These are phyloP conservation scores for Termitomyces sp. DNA, from an alignment of 768 basidiomycete genomes.

Conservation along the genomic window DNA sequence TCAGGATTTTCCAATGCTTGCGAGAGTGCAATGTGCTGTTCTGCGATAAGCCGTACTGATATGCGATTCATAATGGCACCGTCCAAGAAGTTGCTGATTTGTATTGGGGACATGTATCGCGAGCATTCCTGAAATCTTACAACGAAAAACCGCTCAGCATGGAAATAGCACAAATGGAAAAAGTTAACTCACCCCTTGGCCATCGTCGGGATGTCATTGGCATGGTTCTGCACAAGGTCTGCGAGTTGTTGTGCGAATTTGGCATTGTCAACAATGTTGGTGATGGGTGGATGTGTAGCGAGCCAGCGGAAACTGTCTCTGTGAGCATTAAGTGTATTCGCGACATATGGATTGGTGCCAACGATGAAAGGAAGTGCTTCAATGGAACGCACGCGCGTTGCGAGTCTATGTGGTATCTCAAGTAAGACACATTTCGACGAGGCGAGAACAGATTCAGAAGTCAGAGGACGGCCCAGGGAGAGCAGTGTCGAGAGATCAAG, in stretches of 20 bases:
- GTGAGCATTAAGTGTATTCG: constrained; percentile 63
- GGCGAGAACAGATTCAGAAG: constrained; percentile 60
- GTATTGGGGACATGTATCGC: constrained; percentile 76
- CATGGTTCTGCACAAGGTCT: constrained; percentile 67
- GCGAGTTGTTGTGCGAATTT: constrained; percentile 65
- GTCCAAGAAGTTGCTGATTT: constrained; percentile 77
- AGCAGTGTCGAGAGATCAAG: constrained; percentile 70
- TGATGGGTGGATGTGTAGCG: constrained; percentile 61
- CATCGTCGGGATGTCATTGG: constrained; percentile 87
- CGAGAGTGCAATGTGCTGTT: constrained; percentile 86
- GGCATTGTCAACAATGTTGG: constrained; percentile 63
- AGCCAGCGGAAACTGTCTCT: constrained; percentile 65
- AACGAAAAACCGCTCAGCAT: not conserved
- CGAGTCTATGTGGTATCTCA: constrained; percentile 75
- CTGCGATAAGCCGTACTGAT: constrained; percentile 82
- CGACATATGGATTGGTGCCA: constrained; percentile 84
- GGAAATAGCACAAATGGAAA: not conserved
- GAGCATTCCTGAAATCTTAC: constrained; percentile 80
- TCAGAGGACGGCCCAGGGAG: constrained; percentile 72
- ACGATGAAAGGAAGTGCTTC: constrained; percentile 84
- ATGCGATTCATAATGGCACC: constrained; percentile 83
- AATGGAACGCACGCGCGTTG: constrained; percentile 66
- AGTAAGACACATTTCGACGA: constrained; percentile 72
- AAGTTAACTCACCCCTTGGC: constrained; percentile 65
- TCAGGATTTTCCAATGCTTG: constrained; percentile 49